Percentiles rank a stretch among this genome's conserved stretches.
These are phyloP conservation scores for Cladochytrium replicatum DNA, from an alignment of 192 early-diverging fungal genomes.

Conservation along the genomic window DNA sequence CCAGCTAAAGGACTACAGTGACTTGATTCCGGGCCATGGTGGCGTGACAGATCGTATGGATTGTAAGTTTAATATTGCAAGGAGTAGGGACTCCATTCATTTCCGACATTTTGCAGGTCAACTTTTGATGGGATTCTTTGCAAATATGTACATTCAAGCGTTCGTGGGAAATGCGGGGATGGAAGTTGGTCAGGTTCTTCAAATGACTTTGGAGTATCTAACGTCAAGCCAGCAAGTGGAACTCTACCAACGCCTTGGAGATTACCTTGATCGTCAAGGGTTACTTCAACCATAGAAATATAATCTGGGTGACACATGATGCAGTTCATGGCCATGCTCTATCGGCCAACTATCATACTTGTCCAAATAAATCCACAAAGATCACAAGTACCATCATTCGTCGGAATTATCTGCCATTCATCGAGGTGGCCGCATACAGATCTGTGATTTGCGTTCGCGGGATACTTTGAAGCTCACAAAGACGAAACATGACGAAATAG, in stretches of 20 bases:
- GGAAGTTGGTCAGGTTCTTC: slow-evolving; percentile 35
- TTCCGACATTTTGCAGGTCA: slow-evolving; percentile 81
- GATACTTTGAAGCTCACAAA: too few species aligned
- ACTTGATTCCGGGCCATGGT: slow-evolving; percentile 95
- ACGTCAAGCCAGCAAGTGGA: slow-evolving; percentile 8
- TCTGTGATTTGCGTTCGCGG: too few species aligned
- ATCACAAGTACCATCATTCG: too few species aligned
- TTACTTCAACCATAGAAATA: too few species aligned
- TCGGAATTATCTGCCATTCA: too few species aligned
- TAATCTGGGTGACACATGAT: too few species aligned
- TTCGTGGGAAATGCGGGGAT: slow-evolving; percentile 52
- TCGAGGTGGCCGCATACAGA: too few species aligned
- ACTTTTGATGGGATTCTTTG: slow-evolving; percentile 92
- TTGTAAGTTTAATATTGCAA: background rate
- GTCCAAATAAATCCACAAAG: too few species aligned
- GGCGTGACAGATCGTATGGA: slow-evolving; percentile 89
- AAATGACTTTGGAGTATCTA: slow-evolving; percentile 9
- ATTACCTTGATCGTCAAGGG: slow-evolving; percentile 2
- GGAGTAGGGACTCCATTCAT: background rate
- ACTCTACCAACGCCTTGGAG: slow-evolving; percentile 4
- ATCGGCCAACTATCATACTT: too few species aligned
- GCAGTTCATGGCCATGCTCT: too few species aligned
- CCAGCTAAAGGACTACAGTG: slow-evolving; percentile 94
- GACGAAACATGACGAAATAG: too few species aligned
- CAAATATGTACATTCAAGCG: slow-evolving; percentile 79